Evolutionary conservation across 176 grass and related monocot species (phyloP), one percentile per base, ranked within the genome.

Genomic region (Rhynchospora breviuscula): DNA sequence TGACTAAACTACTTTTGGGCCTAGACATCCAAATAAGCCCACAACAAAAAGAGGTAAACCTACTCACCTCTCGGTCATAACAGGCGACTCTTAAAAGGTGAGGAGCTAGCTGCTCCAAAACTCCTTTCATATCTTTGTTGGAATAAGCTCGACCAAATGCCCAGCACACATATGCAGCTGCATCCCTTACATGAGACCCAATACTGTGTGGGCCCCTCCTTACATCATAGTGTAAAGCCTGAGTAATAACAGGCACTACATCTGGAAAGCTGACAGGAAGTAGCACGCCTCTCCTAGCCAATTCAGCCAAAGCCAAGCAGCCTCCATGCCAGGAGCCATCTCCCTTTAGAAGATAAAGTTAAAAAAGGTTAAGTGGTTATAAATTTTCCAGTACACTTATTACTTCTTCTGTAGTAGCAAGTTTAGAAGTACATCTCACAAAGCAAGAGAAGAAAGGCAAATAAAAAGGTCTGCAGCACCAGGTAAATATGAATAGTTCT

Each of bases 291-390:
- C 92, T 91, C 49, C 95, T 81, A 88, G 95, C 89, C 81, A 98
- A 82, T 90, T 98, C 95, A 84, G 95, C 95, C 85, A 98, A 88
- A 85, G 92, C 95, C 86, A 98, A 91, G 88, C 95, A 98, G 10
- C 95, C 95, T 82, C 95, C 95, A 66, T 98, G 92, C 95, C 92
- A 98, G 22, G 91, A 98, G 61, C 95, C 89, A 89, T 98, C 95
- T 71, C 91, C 95, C 95, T 98, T 81, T 84, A 88, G 51, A 79
- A 90, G 63, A 45, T 25, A 79, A 85, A 63, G 64, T 74, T 26
- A 74, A 49, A 21, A 45, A 51, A 73, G 58, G 57, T 79, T 78
- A 86, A 77, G 35, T 59, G 70, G 67, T 53, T 70, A 80, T 0
- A 79, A 53, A 6, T 31, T 56, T 29, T 77, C 72, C 49, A 11